Conservation (phyloP, 163 green algal species). For the Chlamydomonas reinhardtii region DNA sequence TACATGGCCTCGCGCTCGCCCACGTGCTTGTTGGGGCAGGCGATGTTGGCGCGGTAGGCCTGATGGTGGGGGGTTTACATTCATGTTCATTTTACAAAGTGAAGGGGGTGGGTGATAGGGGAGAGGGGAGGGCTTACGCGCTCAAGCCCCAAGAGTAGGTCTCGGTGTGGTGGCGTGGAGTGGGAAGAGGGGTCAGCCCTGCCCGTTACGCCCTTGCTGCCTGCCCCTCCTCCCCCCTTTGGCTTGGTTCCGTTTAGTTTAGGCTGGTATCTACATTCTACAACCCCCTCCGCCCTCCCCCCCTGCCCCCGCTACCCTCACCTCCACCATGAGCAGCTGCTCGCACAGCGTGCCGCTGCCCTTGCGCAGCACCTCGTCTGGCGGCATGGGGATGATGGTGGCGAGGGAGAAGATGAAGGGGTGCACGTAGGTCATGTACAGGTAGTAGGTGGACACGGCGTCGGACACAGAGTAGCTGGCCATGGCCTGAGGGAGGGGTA, state of each 20-base stretch:
- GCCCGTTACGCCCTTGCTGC: too few species aligned
- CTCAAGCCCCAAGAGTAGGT: too few species aligned
- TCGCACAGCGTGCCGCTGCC: constrained; percentile 98
- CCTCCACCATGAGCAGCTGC: constrained; percentile 98
- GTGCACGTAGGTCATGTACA: constrained; percentile 99
- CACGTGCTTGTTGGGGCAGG: constrained; percentile 97
- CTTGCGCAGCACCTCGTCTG: constrained; percentile 98
- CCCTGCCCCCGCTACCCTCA: background rate
- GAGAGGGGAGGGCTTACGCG: background rate
- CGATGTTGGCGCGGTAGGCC: constrained; percentile 83
- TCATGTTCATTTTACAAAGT: too few species aligned
- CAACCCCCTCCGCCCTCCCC: background rate
- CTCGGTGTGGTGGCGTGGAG: too few species aligned
- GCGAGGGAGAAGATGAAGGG: constrained; percentile 99
- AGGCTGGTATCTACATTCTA: background rate
- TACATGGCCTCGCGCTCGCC: constrained; percentile 81
- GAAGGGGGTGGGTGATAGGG: too few species aligned
- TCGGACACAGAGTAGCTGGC: constrained; percentile 98
- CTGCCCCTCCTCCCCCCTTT: too few species aligned
- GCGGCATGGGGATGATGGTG: constrained; percentile 98
- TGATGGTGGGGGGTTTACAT: constrained; percentile 39
- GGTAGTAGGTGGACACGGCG: constrained; percentile 98
- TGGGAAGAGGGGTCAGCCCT: too few species aligned
- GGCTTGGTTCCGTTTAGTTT: too few species aligned
- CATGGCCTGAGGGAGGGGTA: constrained; percentile 75